Evolutionary conservation across 2,329 filamentous ascomycete genomes (phyloP).

Genomic region (Aspergillus clavatus): DNA sequence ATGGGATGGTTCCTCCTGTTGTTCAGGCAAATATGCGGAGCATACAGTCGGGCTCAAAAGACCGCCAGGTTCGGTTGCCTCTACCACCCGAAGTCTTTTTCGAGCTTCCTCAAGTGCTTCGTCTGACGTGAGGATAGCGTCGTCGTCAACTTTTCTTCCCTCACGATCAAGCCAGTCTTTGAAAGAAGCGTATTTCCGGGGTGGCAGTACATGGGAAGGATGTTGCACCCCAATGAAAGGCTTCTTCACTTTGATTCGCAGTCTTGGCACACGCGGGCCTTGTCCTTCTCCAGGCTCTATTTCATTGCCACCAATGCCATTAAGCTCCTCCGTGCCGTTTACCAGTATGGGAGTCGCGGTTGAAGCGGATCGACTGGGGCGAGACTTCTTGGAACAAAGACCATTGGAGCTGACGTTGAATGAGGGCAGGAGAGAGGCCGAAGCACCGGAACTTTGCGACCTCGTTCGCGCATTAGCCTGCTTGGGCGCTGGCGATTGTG

Average conservation of each 20-base stretch:
- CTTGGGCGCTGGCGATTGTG: constrained; percentile 27
- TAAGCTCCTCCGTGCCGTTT: constrained; percentile 10
- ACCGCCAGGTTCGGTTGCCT: constrained; percentile 70
- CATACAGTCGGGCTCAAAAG: constrained; percentile 66
- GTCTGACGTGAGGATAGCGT: constrained; percentile 51
- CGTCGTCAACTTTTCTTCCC: constrained; percentile 42
- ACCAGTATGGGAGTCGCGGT: constrained; percentile 14
- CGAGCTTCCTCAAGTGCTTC: constrained; percentile 64
- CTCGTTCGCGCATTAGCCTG: constrained; percentile 24
- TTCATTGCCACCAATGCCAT: constrained; percentile 2
- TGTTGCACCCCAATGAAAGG: constrained; percentile 49
- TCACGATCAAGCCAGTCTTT: constrained; percentile 61
- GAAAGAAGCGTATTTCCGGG: constrained; percentile 48
- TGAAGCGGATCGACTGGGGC: constrained; percentile 25
- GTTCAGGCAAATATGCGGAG: constrained; percentile 67
- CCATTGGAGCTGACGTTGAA: constrained; percentile 17
- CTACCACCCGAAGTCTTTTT: constrained; percentile 64
- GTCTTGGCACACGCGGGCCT: constrained; percentile 28
- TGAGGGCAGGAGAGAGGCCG: constrained; percentile 14
- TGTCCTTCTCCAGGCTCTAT: constrained; percentile 18
- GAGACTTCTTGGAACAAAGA: constrained; percentile 21
- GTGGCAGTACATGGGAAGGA: constrained; percentile 46
- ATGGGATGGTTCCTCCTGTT: constrained; percentile 65
- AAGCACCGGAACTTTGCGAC: constrained; percentile 26
- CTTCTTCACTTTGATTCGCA: constrained; percentile 49